Conservation (phyloP, 2,329 filamentous ascomycete species). For the Sclerotinia glacialis region DNA sequence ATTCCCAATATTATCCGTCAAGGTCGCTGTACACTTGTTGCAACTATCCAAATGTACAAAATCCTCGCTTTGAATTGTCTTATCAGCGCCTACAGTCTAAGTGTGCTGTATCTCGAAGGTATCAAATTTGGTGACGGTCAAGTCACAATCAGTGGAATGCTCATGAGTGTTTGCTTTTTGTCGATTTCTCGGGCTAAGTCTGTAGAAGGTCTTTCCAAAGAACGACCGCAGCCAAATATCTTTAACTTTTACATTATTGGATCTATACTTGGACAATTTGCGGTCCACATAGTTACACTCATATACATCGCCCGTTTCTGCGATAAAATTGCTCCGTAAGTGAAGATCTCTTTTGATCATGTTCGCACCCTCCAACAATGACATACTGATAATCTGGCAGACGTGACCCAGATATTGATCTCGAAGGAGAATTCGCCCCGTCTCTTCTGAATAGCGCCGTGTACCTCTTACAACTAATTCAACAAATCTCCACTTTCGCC, state of each 20-base stretch:
- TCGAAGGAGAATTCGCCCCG: slow-evolving; percentile 91
- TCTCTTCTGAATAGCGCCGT: slow-evolving; percentile 95
- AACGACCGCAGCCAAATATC: slow-evolving; percentile 96
- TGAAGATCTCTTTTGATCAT: slow-evolving; percentile 32
- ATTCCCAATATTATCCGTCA: slow-evolving; percentile 98
- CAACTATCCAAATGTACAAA: slow-evolving; percentile 99
- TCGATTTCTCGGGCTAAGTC: slow-evolving; percentile 97
- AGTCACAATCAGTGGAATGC: slow-evolving; percentile 97
- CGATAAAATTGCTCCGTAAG: slow-evolving; percentile 79
- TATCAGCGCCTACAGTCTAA: slow-evolving; percentile 95
- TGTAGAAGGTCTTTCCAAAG: slow-evolving; percentile 92
- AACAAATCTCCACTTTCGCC: slow-evolving; percentile 97
- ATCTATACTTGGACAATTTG: slow-evolving; percentile 94
- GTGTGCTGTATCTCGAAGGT: slow-evolving; percentile 92
- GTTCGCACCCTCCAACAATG: neutral
- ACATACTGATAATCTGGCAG: slow-evolving; percentile 40
- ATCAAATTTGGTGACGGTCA: slow-evolving; percentile 99
- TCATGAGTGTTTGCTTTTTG: slow-evolving; percentile 99
- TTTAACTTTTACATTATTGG: slow-evolving; percentile 99
- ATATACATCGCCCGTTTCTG: slow-evolving; percentile 93
- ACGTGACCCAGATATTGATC: slow-evolving; percentile 66
- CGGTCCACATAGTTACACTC: slow-evolving; percentile 87
- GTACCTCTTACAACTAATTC: slow-evolving; percentile 95
- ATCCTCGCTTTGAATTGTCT: slow-evolving; percentile 96
- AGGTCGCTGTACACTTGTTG: slow-evolving; percentile 93